Evolutionary conservation across 2,329 filamentous ascomycete genomes (phyloP), one percentile per base, ranked within the genome.

Genomic region (Sporothrix brasiliensis): DNA sequence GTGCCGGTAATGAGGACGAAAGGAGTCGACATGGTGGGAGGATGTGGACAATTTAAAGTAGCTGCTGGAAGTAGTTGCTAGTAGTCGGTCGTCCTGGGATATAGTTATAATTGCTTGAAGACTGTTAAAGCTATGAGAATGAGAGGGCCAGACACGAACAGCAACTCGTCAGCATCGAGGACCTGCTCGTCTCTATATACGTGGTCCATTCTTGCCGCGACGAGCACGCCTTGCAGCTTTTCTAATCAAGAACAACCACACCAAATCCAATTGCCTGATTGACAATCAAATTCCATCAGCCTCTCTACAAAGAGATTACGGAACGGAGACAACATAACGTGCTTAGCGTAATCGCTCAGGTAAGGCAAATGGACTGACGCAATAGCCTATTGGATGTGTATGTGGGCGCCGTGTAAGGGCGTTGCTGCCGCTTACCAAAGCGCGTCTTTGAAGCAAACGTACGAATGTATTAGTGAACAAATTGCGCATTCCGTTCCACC

Each of bases 1-100:
- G 74, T 74, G 24, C 77, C 75, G 1, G 73, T 74, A 27, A 75
- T 73, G 34, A 75, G 69, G 34, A 73, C 61, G 19, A 66, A 66
- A 0, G 61, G 60, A n/a, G 60, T 49, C 4, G 60, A 63, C 39
- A 49, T 47, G 56, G 5, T 30, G 60, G 14, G 4, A 49, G 13
- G 24, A 27, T n/a, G n/a, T 2, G 27, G 30, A 9, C 27, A n/a
- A 13, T 21, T 21, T 4, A 13, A 19, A 24, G 30, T 30, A 16
- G 47, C 19, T 63, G 11, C 11, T 49, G 44, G 13, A n/a, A 7
- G 41, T 27, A 27, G 13, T 27, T 34, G 34, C 24, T 24, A 24
- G 13, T 49, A 1, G 9, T 44, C 16, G n/a, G 13, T 49, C 0
- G 9, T 44, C 16, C 11, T 63, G 58, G 13, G 24, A 11, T 30